A percentile compares a stretch with the other conserved stretches of the same genome.
These are phyloP conservation scores for Poterioochromonas sp. DNA, from an alignment of 352 stramenopile genomes.

Conservation along the genomic window DNA sequence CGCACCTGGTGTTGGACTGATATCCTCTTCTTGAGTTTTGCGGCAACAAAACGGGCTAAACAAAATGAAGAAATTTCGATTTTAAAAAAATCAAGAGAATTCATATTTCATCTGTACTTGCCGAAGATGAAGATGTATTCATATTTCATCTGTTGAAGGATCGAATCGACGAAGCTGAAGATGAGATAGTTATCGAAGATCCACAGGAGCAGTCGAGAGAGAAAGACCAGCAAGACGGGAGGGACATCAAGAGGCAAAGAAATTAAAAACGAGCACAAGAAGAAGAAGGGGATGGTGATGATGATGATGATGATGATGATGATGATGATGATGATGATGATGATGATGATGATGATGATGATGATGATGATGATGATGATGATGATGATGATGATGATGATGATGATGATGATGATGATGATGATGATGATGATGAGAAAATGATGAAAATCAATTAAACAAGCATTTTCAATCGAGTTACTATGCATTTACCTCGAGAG, in stretches of 20 bases:
- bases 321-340: not conserved
- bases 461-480: no score
- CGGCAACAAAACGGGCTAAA: no score
- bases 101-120: no score
- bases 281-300: no score
- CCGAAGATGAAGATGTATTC: no score
- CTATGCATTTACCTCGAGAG: no score
- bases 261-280: not conserved
- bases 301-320: not conserved
- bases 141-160: no score
- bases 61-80: not conserved
- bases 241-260: no score
- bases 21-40: no score
- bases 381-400: not conserved
- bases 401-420: not conserved
- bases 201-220: not conserved
- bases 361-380: not conserved
- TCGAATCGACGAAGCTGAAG: conserved; percentile 6
- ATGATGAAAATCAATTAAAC: not conserved
- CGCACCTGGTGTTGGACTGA: no score
- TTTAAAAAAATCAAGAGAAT: not conserved
- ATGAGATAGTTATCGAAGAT: not conserved
- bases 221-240: not conserved
- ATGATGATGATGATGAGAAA: not conserved
- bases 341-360: not conserved